Evolutionary conservation across 768 basidiomycete species (phyloP), one percentile per base, ranked within the genome.

Genomic region (Agaricus sinodeliciosus): DNA sequence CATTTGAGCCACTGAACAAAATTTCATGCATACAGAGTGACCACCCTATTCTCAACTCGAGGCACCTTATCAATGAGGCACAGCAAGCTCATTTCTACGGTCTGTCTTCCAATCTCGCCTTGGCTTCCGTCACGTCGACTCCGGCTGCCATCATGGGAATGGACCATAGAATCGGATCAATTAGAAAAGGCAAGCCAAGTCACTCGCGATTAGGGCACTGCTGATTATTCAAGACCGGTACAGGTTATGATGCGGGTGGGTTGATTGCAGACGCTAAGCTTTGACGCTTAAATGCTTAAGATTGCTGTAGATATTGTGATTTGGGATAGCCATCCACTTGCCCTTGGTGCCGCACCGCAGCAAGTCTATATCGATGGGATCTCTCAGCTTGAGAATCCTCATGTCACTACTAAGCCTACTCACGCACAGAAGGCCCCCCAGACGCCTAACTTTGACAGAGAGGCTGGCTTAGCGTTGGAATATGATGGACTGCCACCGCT

Each of bases 331-430:
- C 88, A 90, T 65, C 90, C 90, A 1, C 74, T 94, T 13, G 71
- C 80, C 0, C 71, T 93, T 9, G 87, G 87, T 18, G 87, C 89
- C 18, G 83, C 88, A 0, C 90, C 90, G 3, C 73, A 76, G 46
- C 89, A 92, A 69, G 87, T 90, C 8, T 90, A 77, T 68, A 89
- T 93, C 55, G 91, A 94, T 58, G 92, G 91, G 3, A 85, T 93
- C 54, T 62, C 85, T 0, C 91, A 94, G 60, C 59, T 86, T 2
- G 60, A 70, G 42, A 60, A 67, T 9, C 78, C 82, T 0, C 62
- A 72, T 52, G 59, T 73, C 12, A 64, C 70, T 43, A 51, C 67
- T 48, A 91, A 92, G 63, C 80, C 85, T 0, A 43, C 56, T 1
- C 51, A 65, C 6, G 71, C 79, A 56, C 88, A 92, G 59, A 57